Evolutionary conservation across 345 rosid species (phyloP).

Genomic region (Euphorbia pulcherrima): DNA sequence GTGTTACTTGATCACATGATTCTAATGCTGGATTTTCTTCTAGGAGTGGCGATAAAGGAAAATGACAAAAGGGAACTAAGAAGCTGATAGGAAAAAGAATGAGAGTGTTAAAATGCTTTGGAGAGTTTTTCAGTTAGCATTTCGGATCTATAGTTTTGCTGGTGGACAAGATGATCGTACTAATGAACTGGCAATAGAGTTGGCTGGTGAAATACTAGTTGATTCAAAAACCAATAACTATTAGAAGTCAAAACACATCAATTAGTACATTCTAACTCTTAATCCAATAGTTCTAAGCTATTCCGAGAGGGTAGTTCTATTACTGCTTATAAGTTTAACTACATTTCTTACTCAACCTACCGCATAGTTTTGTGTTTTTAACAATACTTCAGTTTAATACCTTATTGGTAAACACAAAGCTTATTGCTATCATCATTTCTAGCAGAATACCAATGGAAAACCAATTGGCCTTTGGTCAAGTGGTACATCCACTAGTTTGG

Average conservation of each 20-base stretch:
- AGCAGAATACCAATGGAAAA: too few species aligned
- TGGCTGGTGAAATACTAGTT: conserved; percentile 17
- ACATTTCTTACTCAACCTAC: too few species aligned
- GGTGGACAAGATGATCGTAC: conserved; percentile 24
- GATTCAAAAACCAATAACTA: background rate
- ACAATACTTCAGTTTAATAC: too few species aligned
- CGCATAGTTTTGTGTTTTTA: too few species aligned
- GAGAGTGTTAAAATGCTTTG: conserved; percentile 14
- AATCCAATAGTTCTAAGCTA: too few species aligned
- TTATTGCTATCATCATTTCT: too few species aligned
- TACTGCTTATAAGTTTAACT: too few species aligned
- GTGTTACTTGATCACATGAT: background rate
- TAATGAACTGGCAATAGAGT: conserved; percentile 11
- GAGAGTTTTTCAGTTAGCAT: conserved; percentile 25
- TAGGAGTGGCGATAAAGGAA: conserved; percentile 16
- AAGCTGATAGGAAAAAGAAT: background rate
- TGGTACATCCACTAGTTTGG: too few species aligned
- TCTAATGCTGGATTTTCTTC: background rate
- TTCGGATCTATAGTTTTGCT: conserved; percentile 19
- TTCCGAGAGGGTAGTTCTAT: too few species aligned
- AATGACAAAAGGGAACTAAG: background rate
- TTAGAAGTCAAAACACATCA: background rate
- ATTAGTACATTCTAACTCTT: too few species aligned
- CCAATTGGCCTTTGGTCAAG: too few species aligned
- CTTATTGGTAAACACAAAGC: too few species aligned